phyloP scores from a whole-genome alignment of 2,329 filamentous ascomycete species.

The Verticillium albo-atrum region DNA sequence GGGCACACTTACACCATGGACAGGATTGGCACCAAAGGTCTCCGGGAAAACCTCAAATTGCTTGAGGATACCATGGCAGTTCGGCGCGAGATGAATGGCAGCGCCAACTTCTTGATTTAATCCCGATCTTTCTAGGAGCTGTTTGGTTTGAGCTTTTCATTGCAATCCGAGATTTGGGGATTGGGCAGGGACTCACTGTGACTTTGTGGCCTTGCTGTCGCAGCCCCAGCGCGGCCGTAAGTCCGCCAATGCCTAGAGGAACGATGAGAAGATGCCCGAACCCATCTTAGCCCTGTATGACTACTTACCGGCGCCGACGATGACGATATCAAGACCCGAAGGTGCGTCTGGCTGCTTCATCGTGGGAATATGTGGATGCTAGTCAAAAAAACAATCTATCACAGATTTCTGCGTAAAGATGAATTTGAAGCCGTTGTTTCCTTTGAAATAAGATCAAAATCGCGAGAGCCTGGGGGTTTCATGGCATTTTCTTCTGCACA shows the following conservation, averaged over 20 bases:
- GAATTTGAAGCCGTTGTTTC: too few species aligned
- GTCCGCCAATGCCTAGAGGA: conserved; percentile 33
- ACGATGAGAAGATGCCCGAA: neutral
- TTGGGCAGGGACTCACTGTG: conserved; percentile 14
- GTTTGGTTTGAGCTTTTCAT: neutral
- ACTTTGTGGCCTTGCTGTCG: conserved; percentile 43
- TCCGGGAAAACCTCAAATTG: conserved; percentile 32
- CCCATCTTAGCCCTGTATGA: conserved; percentile 19
- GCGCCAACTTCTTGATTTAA: conserved; percentile 54
- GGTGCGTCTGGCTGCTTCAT: neutral
- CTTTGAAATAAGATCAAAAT: too few species aligned
- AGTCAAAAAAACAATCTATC: too few species aligned
- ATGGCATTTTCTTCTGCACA: too few species aligned
- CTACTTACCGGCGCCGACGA: conserved; percentile 16
- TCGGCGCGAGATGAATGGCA: conserved; percentile 59
- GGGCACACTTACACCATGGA: conserved; percentile 11
- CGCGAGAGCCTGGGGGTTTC: too few species aligned
- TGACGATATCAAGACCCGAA: conserved; percentile 8
- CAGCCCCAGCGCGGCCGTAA: conserved; percentile 43
- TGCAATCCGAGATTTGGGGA: conserved; percentile 19
- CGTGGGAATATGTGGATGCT: neutral
- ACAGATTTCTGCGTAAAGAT: too few species aligned
- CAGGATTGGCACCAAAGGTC: conserved; percentile 26
- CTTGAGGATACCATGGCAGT: conserved; percentile 52
- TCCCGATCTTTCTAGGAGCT: conserved; percentile 41